These are phyloP conservation scores for Monosporascus sp. DNA, from an alignment of 2,329 filamentous ascomycete species.

Conservation along the genomic window DNA sequence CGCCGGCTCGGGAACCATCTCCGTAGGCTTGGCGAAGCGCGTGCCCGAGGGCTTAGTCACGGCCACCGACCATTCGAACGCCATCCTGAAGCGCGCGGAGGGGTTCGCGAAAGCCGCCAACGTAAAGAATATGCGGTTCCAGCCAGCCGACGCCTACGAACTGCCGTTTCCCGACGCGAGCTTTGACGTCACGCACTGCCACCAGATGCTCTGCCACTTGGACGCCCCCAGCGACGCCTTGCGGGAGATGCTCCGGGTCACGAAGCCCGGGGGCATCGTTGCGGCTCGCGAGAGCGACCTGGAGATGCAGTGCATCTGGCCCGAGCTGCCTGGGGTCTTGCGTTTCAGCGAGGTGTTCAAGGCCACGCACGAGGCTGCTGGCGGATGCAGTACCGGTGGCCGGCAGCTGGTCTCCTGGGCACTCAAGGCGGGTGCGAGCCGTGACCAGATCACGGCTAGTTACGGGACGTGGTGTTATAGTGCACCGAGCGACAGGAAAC, in stretches of 20 bases:
- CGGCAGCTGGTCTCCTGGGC: conserved; percentile 25
- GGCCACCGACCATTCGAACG: conserved; percentile 23
- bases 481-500: conserved; percentile 13
- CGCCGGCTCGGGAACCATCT: conserved; percentile 39
- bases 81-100: conserved; percentile 10
- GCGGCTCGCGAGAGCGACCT: conserved; percentile 19
- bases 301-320: conserved; percentile 17
- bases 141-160: conserved; percentile 15
- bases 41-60: conserved; percentile 33
- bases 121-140: conserved; percentile 18
- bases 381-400: conserved; percentile 18
- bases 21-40: conserved; percentile 31
- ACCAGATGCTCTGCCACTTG: conserved; percentile 56
- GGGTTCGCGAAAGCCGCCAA: conserved; percentile 5
- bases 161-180: conserved; percentile 37
- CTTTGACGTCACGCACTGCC: conserved; percentile 57
- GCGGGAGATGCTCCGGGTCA: conserved; percentile 49
- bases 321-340: conserved; percentile 20
- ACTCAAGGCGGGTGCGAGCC: conserved; percentile 17
- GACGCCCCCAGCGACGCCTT: conserved; percentile 44
- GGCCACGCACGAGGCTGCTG: conserved; percentile 8
- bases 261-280: conserved; percentile 49
- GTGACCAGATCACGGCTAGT: conserved; percentile 6
- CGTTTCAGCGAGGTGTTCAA: conserved; percentile 20
- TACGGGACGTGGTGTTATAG: conserved; percentile 16